Evolutionary conservation across 768 basidiomycete genomes (phyloP).

Genomic region (Coprinopsis cinerea): DNA sequence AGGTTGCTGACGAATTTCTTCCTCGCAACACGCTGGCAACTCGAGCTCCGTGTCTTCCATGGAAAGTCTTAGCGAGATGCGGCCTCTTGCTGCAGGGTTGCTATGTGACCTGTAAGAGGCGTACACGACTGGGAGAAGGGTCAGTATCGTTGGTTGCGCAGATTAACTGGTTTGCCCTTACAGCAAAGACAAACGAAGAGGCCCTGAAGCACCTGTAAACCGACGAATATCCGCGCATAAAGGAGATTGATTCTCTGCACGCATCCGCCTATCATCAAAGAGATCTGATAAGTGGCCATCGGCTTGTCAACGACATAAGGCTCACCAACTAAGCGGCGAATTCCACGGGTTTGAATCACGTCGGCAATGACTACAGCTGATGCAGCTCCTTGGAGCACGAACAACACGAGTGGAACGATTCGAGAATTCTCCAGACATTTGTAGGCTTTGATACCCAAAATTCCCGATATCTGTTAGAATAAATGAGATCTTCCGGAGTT

Average conservation of each 20-base stretch:
- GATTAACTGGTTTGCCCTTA: conserved; percentile 25
- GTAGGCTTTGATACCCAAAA: conserved; percentile 62
- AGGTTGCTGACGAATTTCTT: conserved; percentile 18
- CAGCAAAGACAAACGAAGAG: conserved; percentile 58
- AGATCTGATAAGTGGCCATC: neutral
- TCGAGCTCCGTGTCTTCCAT: conserved; percentile 34
- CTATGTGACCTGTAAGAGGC: conserved; percentile 50
- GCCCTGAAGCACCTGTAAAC: conserved; percentile 47
- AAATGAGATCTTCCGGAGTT: neutral
- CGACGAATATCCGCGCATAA: conserved; percentile 37
- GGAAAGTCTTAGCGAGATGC: conserved; percentile 47
- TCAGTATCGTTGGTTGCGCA: neutral
- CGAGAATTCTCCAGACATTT: conserved; percentile 56
- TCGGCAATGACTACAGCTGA: conserved; percentile 38
- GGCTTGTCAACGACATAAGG: neutral
- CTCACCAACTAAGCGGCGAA: conserved; percentile 45
- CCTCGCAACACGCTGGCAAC: conserved; percentile 16
- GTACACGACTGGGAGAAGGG: conserved; percentile 36
- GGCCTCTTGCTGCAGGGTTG: conserved; percentile 45
- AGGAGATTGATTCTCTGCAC: conserved; percentile 26
- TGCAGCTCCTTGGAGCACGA: conserved; percentile 37
- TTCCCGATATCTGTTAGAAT: conserved; percentile 46
- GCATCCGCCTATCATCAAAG: conserved; percentile 55
- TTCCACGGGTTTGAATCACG: conserved; percentile 29
- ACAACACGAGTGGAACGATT: conserved; percentile 40